phyloP scores from a whole-genome alignment of 2,329 filamentous ascomycete genomes.

The Colletotrichum spaethianum region DNA sequence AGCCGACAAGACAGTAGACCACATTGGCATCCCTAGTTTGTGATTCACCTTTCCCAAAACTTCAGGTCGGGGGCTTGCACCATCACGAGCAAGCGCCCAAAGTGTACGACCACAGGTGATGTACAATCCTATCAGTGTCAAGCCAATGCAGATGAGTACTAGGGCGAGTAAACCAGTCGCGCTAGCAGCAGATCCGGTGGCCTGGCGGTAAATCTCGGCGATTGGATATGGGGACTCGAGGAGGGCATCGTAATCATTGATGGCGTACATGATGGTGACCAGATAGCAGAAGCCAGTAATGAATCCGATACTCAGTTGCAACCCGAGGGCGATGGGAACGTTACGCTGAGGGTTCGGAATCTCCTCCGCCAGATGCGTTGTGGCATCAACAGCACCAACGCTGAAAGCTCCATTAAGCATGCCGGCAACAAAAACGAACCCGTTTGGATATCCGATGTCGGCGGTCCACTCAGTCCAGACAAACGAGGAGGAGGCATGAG shows the following conservation, averaged over 20 bases:
- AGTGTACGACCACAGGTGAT: slow-evolving; percentile 57
- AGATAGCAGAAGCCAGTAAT: slow-evolving; percentile 67
- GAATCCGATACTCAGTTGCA: slow-evolving; percentile 66
- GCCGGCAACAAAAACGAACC: slow-evolving; percentile 58
- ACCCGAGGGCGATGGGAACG: slow-evolving; percentile 66
- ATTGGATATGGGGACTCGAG: slow-evolving; percentile 71
- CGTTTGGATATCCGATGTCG: slow-evolving; percentile 56
- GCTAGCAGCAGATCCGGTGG: slow-evolving; percentile 65
- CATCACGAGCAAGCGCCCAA: slow-evolving; percentile 58
- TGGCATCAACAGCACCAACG: slow-evolving; percentile 76
- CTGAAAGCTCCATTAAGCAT: slow-evolving; percentile 77
- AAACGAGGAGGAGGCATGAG: slow-evolving; percentile 52
- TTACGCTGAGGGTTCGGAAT: slow-evolving; percentile 67
- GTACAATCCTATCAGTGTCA: slow-evolving; percentile 54
- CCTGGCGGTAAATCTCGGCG: slow-evolving; percentile 75
- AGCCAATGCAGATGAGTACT: slow-evolving; percentile 54
- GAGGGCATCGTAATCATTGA: slow-evolving; percentile 67
- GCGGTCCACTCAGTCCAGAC: slow-evolving; percentile 59
- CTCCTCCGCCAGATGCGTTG: slow-evolving; percentile 76
- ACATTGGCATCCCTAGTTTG: slow-evolving; percentile 53
- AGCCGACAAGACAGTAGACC: slow-evolving; percentile 65
- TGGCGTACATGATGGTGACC: slow-evolving; percentile 70
- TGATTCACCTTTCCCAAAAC: slow-evolving; percentile 49
- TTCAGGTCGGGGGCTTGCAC: slow-evolving; percentile 52
- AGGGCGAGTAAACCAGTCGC: slow-evolving; percentile 65